Percentiles rank a stretch among this genome's conserved stretches.
Evolutionary conservation across 2,329 filamentous ascomycete species (phyloP).

Genomic region (Waltergamsia citrina): DNA sequence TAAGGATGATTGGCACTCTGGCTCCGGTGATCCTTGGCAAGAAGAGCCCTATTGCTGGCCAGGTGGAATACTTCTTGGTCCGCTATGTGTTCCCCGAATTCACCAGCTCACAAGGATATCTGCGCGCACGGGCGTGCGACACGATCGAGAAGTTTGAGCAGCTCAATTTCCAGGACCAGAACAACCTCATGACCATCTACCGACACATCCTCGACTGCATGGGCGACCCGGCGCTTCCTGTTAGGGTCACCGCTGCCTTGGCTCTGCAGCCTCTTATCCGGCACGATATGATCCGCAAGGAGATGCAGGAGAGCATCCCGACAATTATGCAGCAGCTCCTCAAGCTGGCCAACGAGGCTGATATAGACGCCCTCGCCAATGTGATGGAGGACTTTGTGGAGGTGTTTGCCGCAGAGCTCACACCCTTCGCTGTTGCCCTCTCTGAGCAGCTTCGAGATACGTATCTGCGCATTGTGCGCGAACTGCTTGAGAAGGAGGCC

Average conservation of each 20-base stretch:
- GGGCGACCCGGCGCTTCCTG: constrained; percentile 87
- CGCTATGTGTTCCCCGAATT: constrained; percentile 98
- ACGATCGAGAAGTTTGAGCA: constrained; percentile 97
- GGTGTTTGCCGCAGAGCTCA: constrained; percentile 93
- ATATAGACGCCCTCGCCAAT: constrained; percentile 93
- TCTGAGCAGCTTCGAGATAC: constrained; percentile 95
- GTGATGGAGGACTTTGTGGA: constrained; percentile 99
- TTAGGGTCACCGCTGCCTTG: constrained; percentile 87
- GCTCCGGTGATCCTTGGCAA: constrained; percentile 92
- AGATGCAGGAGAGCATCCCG: constrained; percentile 96
- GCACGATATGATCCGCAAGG: constrained; percentile 85
- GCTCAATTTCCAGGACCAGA: constrained; percentile 91
- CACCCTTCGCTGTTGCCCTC: constrained; percentile 90
- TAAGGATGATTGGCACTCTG: constrained; percentile 94
- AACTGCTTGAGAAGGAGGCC: constrained; percentile 81
- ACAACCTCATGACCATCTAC: constrained; percentile 94
- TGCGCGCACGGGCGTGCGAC: constrained; percentile 90
- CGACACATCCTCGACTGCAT: constrained; percentile 94
- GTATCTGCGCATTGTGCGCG: constrained; percentile 85
- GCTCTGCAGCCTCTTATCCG: constrained; percentile 92
- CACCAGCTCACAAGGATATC: constrained; percentile 81
- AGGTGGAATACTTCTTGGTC: constrained; percentile 97
- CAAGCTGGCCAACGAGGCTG: constrained; percentile 94
- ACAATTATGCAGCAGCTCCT: constrained; percentile 99
- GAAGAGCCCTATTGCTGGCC: constrained; percentile 95